A percentile compares a stretch with the other conserved stretches of the same genome.
phyloP scores from a whole-genome alignment of 352 stramenopile species.

The Aphanomyces cochlioides region DNA sequence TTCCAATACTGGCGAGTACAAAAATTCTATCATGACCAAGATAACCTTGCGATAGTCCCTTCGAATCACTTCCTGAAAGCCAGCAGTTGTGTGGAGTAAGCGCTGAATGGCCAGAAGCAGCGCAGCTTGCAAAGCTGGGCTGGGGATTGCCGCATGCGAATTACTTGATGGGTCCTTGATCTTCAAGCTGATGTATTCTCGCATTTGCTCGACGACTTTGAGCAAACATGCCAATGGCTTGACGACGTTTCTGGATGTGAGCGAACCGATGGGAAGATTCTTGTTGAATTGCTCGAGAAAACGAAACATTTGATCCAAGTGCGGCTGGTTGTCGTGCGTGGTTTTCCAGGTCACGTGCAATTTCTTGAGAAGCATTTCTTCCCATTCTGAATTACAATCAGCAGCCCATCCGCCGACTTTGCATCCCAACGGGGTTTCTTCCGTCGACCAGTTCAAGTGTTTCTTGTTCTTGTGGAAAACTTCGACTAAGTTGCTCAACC shows the following conservation, averaged over 20 bases:
- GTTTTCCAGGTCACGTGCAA: conserved; percentile 77
- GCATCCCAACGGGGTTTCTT: conserved; percentile 79
- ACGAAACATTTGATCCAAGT: conserved; percentile 62
- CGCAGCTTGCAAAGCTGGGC: conserved; percentile 76
- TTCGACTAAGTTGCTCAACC: conserved; percentile 83
- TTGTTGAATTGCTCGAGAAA: conserved; percentile 85
- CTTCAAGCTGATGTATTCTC: conserved; percentile 78
- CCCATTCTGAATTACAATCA: conserved; percentile 75
- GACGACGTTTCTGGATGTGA: conserved; percentile 69
- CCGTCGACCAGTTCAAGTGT: conserved; percentile 81
- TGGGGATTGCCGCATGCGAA: conserved; percentile 75
- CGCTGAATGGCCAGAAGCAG: conserved; percentile 75
- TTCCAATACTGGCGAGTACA: conserved; percentile 82
- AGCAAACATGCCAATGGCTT: conserved; percentile 66
- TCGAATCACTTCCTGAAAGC: conserved; percentile 83
- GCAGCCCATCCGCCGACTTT: conserved; percentile 83
- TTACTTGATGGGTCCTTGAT: conserved; percentile 70
- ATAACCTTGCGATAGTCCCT: conserved; percentile 84
- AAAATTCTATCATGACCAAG: conserved; percentile 81
- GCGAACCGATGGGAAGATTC: conserved; percentile 69
- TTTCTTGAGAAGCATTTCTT: conserved; percentile 81
- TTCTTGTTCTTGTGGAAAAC: conserved; percentile 87
- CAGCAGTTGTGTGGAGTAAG: conserved; percentile 69
- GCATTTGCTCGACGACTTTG: conserved; percentile 82
- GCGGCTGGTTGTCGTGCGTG: conserved; percentile 52